Evolutionary conservation across 805 yeast species (phyloP).

Genomic region (Kodamaea kaohsiungensis): DNA sequence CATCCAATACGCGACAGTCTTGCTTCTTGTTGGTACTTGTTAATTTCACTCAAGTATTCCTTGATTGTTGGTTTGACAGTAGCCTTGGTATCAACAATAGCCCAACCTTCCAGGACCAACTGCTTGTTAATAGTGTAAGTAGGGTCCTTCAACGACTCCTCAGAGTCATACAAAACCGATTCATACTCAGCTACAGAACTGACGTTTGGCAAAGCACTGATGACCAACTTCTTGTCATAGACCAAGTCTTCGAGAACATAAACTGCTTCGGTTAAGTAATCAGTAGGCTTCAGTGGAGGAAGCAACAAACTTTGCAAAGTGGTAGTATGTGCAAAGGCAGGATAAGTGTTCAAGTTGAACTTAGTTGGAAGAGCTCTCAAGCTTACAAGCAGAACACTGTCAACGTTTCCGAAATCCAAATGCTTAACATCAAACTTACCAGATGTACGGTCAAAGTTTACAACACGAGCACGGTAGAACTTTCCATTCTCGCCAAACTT

Average conservation of each 20-base stretch:
- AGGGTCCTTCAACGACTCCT: conserved; percentile 53
- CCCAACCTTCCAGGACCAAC: conserved; percentile 60
- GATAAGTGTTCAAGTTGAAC: conserved; percentile 38
- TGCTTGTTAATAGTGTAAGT: conserved; percentile 60
- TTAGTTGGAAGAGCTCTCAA: conserved; percentile 56
- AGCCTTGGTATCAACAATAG: conserved; percentile 46
- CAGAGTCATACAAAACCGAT: conserved; percentile 57
- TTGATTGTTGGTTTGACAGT: conserved; percentile 31
- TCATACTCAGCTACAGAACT: conserved; percentile 48
- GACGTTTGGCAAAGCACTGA: conserved; percentile 46
- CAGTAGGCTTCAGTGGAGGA: conserved; percentile 59
- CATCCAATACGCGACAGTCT: conserved; percentile 56
- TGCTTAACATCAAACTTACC: conserved; percentile 52
- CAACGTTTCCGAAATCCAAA: conserved; percentile 61
- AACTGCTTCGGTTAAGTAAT: conserved; percentile 55
- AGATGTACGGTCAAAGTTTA: conserved; percentile 45
- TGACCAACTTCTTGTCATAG: conserved; percentile 54
- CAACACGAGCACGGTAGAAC: conserved; percentile 59
- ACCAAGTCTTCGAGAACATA: conserved; percentile 54
- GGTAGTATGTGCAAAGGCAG: conserved; percentile 59
- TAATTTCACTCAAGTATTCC: conserved; percentile 35
- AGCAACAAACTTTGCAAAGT: conserved; percentile 52
- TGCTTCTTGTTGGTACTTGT: conserved; percentile 50
- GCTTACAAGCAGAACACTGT: conserved; percentile 42
- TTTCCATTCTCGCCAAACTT: conserved; percentile 53